These are phyloP conservation scores for Phytophthora sojae DNA, from an alignment of 352 stramenopile genomes.

Conservation along the genomic window DNA sequence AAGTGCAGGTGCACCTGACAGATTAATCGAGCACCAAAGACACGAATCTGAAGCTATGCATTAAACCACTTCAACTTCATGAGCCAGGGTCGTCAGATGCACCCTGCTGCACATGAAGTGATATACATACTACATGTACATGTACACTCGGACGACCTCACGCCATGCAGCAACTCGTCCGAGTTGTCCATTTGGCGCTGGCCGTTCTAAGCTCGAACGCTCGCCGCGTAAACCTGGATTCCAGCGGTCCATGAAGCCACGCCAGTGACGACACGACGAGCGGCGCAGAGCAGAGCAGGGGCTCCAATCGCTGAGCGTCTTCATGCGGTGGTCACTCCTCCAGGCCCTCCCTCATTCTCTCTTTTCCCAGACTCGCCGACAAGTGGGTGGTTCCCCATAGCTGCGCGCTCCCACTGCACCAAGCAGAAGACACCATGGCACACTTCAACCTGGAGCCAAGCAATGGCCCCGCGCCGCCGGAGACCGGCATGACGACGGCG, in stretches of 20 bases:
- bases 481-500: not conserved
- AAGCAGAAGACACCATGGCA: not conserved
- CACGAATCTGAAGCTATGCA: not conserved
- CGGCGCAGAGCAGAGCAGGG: not conserved
- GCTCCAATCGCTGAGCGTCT: not conserved
- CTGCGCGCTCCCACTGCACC: too few species aligned
- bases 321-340: not conserved
- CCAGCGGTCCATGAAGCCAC: conserved; percentile 2
- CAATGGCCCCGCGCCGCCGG: not conserved
- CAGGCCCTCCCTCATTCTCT: not conserved
- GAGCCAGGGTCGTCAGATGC: not conserved
- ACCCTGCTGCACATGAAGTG: not conserved
- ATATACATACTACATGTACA: too few species aligned
- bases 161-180: not conserved
- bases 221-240: not conserved
- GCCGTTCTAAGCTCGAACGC: not conserved
- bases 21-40: conserved; percentile 2
- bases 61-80: conserved; percentile 2
- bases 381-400: not conserved
- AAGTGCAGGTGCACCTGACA: not conserved
- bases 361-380: not conserved
- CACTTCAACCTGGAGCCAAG: not conserved
- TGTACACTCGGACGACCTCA: not conserved
- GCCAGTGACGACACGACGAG: not conserved
- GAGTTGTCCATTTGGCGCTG: not conserved